phyloP scores from a whole-genome alignment of 495 filamentous ascomycete genomes.

The Barbatosphaeria neglecta region DNA sequence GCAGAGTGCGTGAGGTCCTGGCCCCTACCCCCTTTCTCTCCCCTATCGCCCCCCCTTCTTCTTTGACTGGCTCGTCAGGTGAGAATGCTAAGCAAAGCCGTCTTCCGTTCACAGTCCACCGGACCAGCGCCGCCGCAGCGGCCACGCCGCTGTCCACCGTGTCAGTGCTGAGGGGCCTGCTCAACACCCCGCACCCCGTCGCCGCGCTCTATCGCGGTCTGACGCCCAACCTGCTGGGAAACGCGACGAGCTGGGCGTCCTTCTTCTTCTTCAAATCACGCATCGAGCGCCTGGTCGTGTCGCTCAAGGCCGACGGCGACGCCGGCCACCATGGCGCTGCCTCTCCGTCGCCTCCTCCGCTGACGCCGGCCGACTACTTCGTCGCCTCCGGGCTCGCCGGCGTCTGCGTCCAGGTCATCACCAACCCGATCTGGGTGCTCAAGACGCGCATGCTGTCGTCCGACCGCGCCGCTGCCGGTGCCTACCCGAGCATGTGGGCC shows the following conservation, averaged over 20 bases:
- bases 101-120: constrained; percentile 20
- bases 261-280: constrained; percentile 65
- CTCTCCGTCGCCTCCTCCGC: constrained; percentile 9
- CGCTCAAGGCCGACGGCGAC: constrained; percentile 11
- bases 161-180: constrained; percentile 30
- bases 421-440: constrained; percentile 97
- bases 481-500: constrained; percentile 64
- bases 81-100: not conserved
- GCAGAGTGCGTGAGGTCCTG: constrained; percentile 69
- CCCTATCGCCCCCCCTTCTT: not conserved
- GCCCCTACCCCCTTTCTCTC: not conserved
- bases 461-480: constrained; percentile 56
- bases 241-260: constrained; percentile 78
- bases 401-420: constrained; percentile 61
- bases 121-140: constrained; percentile 15
- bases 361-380: constrained; percentile 73
- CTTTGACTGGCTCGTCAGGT: too few relatives aligned
- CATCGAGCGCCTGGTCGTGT: constrained; percentile 25
- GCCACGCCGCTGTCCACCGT: constrained; percentile 23
- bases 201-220: constrained; percentile 77
- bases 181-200: constrained; percentile 32
- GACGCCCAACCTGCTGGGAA: constrained; percentile 81
- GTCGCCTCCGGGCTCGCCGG: constrained; percentile 67
- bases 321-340: constrained; percentile 2
- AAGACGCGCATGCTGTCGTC: constrained; percentile 95